These are phyloP conservation scores for Puccinia hordei DNA, from an alignment of 1,284 basidiomycete genomes.

Conservation along the genomic window DNA sequence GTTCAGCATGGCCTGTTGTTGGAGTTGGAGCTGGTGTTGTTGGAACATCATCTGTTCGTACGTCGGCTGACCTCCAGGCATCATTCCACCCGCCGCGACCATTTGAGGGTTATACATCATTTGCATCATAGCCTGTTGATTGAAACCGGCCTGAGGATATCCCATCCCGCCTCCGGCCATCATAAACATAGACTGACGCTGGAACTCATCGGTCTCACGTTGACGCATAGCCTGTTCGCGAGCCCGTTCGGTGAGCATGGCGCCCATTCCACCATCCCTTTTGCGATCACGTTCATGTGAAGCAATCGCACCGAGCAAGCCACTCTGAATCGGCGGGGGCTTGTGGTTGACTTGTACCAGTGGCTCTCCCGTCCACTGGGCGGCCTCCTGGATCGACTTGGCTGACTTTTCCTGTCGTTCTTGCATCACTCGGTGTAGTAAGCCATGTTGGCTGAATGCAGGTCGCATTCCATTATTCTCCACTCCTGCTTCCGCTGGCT, in stretches of 20 bases:
- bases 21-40: slow-evolving; percentile 50
- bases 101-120: slow-evolving; percentile 48
- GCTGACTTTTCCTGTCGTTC: slow-evolving; percentile 94
- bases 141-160: not conserved
- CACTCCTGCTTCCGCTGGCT: slow-evolving; percentile 13
- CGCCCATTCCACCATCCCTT: slow-evolving; percentile 89
- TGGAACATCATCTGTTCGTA: slow-evolving; percentile 48
- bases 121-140: not conserved
- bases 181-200: slow-evolving; percentile 30
- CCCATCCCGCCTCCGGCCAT: not conserved
- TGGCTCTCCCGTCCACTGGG: slow-evolving; percentile 82
- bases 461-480: slow-evolving; percentile 53
- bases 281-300: slow-evolving; percentile 92
- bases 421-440: slow-evolving; percentile 89
- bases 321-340: slow-evolving; percentile 91
- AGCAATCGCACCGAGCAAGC: slow-evolving; percentile 90
- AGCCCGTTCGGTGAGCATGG: slow-evolving; percentile 89
- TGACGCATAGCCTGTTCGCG: slow-evolving; percentile 67
- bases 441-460: slow-evolving; percentile 84
- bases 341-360: slow-evolving; percentile 91
- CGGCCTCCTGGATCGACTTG: slow-evolving; percentile 87
- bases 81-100: slow-evolving; percentile 16
- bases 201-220: slow-evolving; percentile 38
- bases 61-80: not conserved
- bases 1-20: slow-evolving; percentile 47